Evolutionary conservation across 345 rosid species (phyloP).

Genomic region (Citrus sp.): DNA sequence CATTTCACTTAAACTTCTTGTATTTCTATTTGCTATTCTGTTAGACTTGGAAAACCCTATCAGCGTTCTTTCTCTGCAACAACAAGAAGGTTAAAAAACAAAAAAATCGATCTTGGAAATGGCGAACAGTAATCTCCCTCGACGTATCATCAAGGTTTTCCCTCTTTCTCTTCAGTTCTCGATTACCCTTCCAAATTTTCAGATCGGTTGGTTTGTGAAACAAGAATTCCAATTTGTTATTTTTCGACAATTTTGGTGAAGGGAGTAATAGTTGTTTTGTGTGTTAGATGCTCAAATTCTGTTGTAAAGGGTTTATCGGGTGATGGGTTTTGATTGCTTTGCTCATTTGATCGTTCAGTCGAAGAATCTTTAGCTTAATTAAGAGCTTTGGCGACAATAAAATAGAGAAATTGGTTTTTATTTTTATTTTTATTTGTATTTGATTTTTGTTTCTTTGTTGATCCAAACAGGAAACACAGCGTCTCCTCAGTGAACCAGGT

Average conservation of each 20-base stretch:
- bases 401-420: neutral
- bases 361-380: conserved; percentile 8
- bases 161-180: conserved; percentile 6
- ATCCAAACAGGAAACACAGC: conserved; percentile 84
- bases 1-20: no score
- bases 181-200: conserved; percentile 21
- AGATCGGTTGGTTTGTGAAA: neutral
- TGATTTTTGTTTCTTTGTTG: conserved; percentile 2
- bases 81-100: neutral
- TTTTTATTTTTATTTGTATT: neutral
- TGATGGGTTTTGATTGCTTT: neutral
- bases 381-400: neutral
- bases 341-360: neutral
- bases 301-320: neutral
- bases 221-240: neutral
- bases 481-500: conserved; percentile 99
- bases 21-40: neutral
- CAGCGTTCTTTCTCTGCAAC: conserved; percentile 1
- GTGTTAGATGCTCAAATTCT: neutral
- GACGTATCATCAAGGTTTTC: conserved; percentile 92
- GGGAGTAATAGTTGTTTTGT: neutral
- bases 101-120: conserved; percentile 28
- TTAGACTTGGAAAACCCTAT: neutral
- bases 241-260: neutral
- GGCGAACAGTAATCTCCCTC: conserved; percentile 95